These are phyloP conservation scores for Fagus crenata DNA, from an alignment of 306 rosid species.

Conservation along the genomic window DNA sequence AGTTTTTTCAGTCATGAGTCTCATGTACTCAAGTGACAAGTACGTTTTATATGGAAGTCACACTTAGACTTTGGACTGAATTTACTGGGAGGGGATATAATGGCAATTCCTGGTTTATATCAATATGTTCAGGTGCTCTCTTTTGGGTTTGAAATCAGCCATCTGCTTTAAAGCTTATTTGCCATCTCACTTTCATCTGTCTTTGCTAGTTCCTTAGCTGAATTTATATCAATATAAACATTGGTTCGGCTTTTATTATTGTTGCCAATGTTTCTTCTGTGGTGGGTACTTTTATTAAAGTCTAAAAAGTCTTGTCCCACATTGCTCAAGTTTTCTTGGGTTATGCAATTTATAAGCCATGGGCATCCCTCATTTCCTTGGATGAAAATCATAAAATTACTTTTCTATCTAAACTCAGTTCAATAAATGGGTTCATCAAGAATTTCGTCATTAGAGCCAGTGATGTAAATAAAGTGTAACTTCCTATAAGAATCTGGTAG, in stretches of 20 bases:
- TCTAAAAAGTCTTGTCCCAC: conserved; percentile 23
- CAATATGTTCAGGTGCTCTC: conserved; percentile 28
- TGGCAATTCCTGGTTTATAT: conserved; percentile 38
- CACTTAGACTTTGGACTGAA: conserved; percentile 38
- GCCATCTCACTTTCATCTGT: neutral
- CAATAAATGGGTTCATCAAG: neutral
- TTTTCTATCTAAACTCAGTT: neutral
- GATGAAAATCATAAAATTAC: neutral
- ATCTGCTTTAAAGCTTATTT: neutral
- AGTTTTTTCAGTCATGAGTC: neutral
- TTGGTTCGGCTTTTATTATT: neutral
- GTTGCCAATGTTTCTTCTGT: neutral
- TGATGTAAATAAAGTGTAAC: neutral
- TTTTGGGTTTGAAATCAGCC: neutral
- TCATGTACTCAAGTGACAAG: neutral
- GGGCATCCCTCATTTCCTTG: conserved; percentile 36
- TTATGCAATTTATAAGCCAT: neutral
- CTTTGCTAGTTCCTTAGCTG: neutral
- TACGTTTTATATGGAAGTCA: conserved; percentile 21
- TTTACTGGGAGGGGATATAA: conserved; percentile 33
- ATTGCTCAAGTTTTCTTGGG: conserved; percentile 46
- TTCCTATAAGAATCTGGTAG: neutral
- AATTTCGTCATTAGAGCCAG: neutral
- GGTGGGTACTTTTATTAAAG: conserved; percentile 30
- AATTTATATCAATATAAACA: neutral